Evolutionary conservation across 805 yeast genomes (phyloP), one percentile per base, ranked within the genome.

Genomic region (Lipomyces sp.): DNA sequence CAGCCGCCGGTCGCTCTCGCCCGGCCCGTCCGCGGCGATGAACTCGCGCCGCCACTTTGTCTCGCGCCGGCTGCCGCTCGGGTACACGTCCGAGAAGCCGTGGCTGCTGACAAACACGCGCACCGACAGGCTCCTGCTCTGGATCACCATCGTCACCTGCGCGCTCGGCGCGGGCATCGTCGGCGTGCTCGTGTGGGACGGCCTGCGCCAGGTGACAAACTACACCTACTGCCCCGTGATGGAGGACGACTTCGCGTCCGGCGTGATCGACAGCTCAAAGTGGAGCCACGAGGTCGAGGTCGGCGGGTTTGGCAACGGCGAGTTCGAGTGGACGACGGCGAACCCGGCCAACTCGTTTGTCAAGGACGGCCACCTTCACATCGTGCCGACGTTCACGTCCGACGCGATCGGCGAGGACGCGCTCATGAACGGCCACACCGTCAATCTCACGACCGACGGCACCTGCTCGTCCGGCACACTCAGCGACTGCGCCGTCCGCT

Each of bases 231-330:
- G 53, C 24, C 21, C 23, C 16, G 54, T 53, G n/a, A n/a, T 53
- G 23, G 33, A 18, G 6, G 55, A 49, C n/a, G 43, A 42, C 22
- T 49, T 49, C 34, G 26, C 39, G 14, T 4, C 14, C 6, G 52
- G 46, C 4, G 3, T 16, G 5, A 16, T 45, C 13, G 45, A 43
- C 29, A 16, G 38, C 5, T 7, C 21, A 2, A 13, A 43, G 4
- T 53, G 58, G 58, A 18, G 21, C 7, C 45, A 29, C 29, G 58
- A 53, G 22, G 44, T 34, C 22, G 54, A 53, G 41, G 37, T 53
- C 24, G 54, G 54, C 18, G 58, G 58, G 4, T 53, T 53, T 34
- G 58, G 58, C 33, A 53, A 45, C 39, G 51, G 52, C 22, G 45
- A 42, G 40, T 53, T 53, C 22, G 48, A 49, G n/a, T 53, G 58